A percentile compares a stretch with the other conserved stretches of the same genome.
phyloP scores from a whole-genome alignment of 345 rosid species.

The Gossypium herbaceum region DNA sequence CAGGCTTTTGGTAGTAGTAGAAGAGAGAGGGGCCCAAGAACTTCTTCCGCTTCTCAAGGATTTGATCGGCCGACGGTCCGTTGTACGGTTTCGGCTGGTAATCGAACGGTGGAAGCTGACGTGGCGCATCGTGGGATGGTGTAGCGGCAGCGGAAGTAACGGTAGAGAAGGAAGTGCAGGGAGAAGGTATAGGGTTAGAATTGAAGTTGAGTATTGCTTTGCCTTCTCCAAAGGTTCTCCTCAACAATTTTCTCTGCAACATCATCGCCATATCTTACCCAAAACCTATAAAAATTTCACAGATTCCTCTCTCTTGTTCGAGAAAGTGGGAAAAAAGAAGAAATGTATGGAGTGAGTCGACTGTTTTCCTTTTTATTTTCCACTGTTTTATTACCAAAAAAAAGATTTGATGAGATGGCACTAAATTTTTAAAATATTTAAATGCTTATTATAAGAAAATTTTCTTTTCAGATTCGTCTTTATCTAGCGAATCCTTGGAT shows the following conservation, averaged over 20 bases:
- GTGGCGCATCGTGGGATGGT: conserved; percentile 26
- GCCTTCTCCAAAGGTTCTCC: conserved; percentile 26
- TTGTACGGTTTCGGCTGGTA: conserved; percentile 62
- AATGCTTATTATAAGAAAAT: too few species aligned
- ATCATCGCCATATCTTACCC: conserved; percentile 39
- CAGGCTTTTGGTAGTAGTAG: conserved; percentile 84
- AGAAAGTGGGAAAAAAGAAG: neutral
- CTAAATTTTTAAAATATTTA: too few species aligned
- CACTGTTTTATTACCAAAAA: too few species aligned
- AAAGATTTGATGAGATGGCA: too few species aligned
- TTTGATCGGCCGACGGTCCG: conserved; percentile 69
- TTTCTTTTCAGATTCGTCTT: too few species aligned
- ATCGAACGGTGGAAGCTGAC: conserved; percentile 69
- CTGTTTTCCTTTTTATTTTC: neutral
- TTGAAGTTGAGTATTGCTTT: conserved; percentile 4
- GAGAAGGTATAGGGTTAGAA: neutral
- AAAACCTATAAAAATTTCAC: neutral
- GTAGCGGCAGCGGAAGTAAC: conserved; percentile 21
- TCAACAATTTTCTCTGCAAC: conserved; percentile 28
- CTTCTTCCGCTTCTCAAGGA: conserved; percentile 68
- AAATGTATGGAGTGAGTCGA: neutral
- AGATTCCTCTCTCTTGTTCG: neutral
- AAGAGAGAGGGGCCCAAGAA: conserved; percentile 88
- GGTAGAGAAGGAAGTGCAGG: conserved; percentile 24
- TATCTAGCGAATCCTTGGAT: too few species aligned